phyloP scores from a whole-genome alignment of 371 early-diverging fungal species.

The Saksenaea oblongispora region DNA sequence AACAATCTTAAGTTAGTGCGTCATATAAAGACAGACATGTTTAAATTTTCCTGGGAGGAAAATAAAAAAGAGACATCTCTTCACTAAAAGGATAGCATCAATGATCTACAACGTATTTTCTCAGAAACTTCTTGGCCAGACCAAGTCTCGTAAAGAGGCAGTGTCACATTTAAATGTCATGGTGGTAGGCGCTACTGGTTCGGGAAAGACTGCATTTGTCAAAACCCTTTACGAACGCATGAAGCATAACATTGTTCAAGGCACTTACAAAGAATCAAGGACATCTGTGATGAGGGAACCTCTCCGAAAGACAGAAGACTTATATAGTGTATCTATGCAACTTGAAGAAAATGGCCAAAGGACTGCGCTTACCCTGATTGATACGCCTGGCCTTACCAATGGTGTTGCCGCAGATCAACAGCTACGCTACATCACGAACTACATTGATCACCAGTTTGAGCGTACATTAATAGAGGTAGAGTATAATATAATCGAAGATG shows the following conservation, averaged over 20 bases:
- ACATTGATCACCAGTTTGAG: slow-evolving; percentile 76
- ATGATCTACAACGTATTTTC: slow-evolving; percentile 34
- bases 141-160: slow-evolving; percentile 32
- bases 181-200: slow-evolving; percentile 68
- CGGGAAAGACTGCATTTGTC: slow-evolving; percentile 83
- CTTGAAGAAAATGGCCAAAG: slow-evolving; percentile 78
- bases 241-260: slow-evolving; percentile 29
- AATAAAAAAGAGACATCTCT: not conserved
- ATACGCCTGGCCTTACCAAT: slow-evolving; percentile 75
- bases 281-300: slow-evolving; percentile 24
- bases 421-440: slow-evolving; percentile 50
- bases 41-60: not conserved
- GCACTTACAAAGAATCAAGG: slow-evolving; percentile 31
- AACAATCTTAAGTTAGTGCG: not conserved
- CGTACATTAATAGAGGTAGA: slow-evolving; percentile 72
- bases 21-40: not conserved
- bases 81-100: not conserved
- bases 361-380: slow-evolving; percentile 77
- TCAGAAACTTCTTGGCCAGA: slow-evolving; percentile 22
- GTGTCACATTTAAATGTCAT: slow-evolving; percentile 63
- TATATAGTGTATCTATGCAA: slow-evolving; percentile 58
- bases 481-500: not conserved
- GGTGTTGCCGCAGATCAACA: slow-evolving; percentile 48
- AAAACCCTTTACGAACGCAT: slow-evolving; percentile 71
- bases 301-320: slow-evolving; percentile 43